Conservation (phyloP, 139 green algal genomes). For the Chlorella sorokiniana region DNA sequence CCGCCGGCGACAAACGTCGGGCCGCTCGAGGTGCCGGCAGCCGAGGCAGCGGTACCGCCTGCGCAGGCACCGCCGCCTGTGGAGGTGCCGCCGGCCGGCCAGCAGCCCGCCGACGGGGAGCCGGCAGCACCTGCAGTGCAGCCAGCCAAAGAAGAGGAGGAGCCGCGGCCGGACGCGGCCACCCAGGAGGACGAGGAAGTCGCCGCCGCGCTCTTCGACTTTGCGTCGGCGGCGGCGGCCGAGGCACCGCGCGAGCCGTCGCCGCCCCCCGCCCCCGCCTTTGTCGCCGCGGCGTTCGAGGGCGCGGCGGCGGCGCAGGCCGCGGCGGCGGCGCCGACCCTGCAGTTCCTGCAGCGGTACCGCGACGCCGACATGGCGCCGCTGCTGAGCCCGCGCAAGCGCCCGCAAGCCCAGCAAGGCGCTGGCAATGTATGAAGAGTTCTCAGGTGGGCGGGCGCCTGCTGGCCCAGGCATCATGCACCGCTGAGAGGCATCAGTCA, state of each 20-base stretch:
- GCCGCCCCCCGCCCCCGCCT: no score
- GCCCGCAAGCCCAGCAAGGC: conserved; percentile 34
- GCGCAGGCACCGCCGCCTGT: neutral
- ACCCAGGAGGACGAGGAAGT: conserved; percentile 33
- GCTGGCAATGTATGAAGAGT: conserved; percentile 25
- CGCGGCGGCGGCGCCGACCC: neutral
- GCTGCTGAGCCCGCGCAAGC: conserved; percentile 33
- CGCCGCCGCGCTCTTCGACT: conserved; percentile 42
- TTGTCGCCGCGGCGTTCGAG: neutral
- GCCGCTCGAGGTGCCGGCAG: neutral
- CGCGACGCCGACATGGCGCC: neutral
- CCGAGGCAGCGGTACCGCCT: neutral
- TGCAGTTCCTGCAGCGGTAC: neutral
- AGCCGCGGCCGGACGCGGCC: neutral
- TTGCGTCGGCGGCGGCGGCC: conserved; percentile 31
- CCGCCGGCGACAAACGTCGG: no score
- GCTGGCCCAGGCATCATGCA: neutral
- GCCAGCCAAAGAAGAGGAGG: neutral
- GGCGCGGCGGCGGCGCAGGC: neutral
- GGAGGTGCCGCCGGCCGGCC: neutral
- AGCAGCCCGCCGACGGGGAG: neutral
- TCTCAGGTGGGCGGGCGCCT: neutral
- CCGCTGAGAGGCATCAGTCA: neutral
- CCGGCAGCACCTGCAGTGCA: neutral
- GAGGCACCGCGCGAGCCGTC: neutral